These are phyloP conservation scores for Caloboletus firmus DNA, from an alignment of 1,284 basidiomycete genomes.

Conservation along the genomic window DNA sequence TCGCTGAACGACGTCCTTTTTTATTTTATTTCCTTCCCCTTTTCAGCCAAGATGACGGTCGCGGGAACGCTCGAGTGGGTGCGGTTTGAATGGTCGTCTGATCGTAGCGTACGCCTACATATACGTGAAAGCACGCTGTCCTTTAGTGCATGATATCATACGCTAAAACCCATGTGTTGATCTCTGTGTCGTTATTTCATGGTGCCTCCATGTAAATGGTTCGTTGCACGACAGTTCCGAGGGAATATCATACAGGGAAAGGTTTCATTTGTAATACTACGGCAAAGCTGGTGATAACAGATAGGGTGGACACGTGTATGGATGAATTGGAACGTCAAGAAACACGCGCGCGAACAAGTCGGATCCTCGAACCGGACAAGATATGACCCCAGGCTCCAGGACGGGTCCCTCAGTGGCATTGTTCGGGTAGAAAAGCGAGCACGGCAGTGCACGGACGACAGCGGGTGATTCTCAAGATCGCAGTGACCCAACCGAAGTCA, in stretches of 20 bases:
- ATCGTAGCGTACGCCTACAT: constrained; percentile 77
- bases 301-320: no score
- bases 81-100: constrained; percentile 79
- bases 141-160: constrained; percentile 65
- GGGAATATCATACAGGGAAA: no score
- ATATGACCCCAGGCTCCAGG: no score
- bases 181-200: neutral
- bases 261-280: no score
- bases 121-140: constrained; percentile 81
- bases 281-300: no score
- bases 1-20: neutral
- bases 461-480: no score
- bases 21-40: neutral
- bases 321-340: no score
- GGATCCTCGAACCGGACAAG: neutral
- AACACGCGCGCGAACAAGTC: neutral
- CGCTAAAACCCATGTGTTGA: neutral
- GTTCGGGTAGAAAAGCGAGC: no score
- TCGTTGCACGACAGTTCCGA: neutral
- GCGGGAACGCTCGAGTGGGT: constrained; percentile 74
- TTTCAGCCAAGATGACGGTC: constrained; percentile 64
- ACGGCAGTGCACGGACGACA: no score
- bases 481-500: no score
- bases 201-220: no score
- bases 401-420: no score